phyloP scores from a whole-genome alignment of 2,329 filamentous ascomycete genomes.

The Hypoxylon sp. region DNA sequence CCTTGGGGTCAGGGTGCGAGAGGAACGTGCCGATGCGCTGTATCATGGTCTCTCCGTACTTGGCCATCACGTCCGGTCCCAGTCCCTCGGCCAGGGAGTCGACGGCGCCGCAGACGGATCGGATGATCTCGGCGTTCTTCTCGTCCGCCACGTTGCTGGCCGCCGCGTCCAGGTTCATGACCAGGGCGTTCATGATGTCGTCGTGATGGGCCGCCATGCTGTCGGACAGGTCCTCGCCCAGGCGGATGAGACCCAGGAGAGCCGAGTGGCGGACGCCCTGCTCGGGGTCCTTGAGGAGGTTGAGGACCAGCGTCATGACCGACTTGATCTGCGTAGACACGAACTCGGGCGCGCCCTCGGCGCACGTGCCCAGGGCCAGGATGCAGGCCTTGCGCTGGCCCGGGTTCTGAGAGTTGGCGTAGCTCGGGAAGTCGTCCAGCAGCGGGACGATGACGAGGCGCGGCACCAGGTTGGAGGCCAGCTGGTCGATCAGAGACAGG shows the following conservation, averaged over 20 bases:
- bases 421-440: constrained; percentile 83
- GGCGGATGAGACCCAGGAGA: constrained; percentile 83
- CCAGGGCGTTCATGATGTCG: constrained; percentile 80
- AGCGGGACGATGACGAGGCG: constrained; percentile 94
- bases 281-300: constrained; percentile 84
- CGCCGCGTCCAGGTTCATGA: constrained; percentile 88
- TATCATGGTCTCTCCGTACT: constrained; percentile 83
- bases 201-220: constrained; percentile 88
- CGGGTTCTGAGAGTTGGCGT: constrained; percentile 76
- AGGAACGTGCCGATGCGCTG: constrained; percentile 86
- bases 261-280: constrained; percentile 85
- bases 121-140: constrained; percentile 84
- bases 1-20: constrained; percentile 82
- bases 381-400: constrained; percentile 90
- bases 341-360: constrained; percentile 97
- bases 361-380: constrained; percentile 88
- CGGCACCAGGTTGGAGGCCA: constrained; percentile 86
- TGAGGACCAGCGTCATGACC: constrained; percentile 85
- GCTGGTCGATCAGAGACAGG: constrained; percentile 85
- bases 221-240: constrained; percentile 92
- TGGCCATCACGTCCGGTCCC: constrained; percentile 79
- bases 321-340: constrained; percentile 89
- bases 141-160: constrained; percentile 73
- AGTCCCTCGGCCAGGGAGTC: constrained; percentile 90
- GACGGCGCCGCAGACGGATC: constrained; percentile 86